Evolutionary conservation across 2,329 filamentous ascomycete species (phyloP).

Genomic region (Xylariomycetidae sp.): DNA sequence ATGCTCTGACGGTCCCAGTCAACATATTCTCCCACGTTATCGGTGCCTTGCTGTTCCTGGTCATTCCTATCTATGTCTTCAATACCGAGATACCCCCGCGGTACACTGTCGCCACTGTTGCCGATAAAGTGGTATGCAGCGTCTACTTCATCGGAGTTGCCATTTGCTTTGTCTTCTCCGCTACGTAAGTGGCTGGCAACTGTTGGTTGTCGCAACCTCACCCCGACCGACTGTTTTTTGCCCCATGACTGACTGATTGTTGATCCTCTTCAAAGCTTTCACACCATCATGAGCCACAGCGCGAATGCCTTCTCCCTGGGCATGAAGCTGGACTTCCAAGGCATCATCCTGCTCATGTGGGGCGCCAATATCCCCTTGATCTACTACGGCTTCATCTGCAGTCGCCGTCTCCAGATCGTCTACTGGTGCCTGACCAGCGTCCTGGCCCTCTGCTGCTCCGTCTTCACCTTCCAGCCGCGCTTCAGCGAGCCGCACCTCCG

Average conservation of each 20-base stretch:
- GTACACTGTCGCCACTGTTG: conserved; percentile 28
- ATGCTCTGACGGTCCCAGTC: conserved; percentile 25
- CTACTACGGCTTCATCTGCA: conserved; percentile 49
- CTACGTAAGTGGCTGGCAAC: conserved; percentile 27
- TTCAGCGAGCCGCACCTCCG: background rate
- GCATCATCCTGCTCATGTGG: conserved; percentile 59
- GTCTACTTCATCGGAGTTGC: conserved; percentile 40
- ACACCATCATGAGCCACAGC: conserved; percentile 53
- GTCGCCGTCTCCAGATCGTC: conserved; percentile 20
- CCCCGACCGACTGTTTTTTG: too few species aligned
- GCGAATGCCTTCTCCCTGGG: conserved; percentile 43
- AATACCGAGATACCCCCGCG: conserved; percentile 29
- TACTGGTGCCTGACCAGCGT: conserved; percentile 34
- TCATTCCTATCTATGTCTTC: conserved; percentile 33
- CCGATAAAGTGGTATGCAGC: conserved; percentile 37
- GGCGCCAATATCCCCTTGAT: conserved; percentile 54
- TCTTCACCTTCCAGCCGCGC: conserved; percentile 30
- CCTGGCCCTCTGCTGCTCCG: conserved; percentile 32
- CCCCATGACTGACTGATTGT: too few species aligned
- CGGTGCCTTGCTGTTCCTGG: conserved; percentile 35
- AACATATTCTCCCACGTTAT: conserved; percentile 43
- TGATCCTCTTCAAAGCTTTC: too few species aligned
- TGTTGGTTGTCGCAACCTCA: conserved; percentile 1
- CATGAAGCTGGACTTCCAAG: conserved; percentile 57
- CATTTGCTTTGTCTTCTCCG: conserved; percentile 41